Evolutionary conservation across 306 rosid genomes (phyloP).

Genomic region (Canavalia gladiata): DNA sequence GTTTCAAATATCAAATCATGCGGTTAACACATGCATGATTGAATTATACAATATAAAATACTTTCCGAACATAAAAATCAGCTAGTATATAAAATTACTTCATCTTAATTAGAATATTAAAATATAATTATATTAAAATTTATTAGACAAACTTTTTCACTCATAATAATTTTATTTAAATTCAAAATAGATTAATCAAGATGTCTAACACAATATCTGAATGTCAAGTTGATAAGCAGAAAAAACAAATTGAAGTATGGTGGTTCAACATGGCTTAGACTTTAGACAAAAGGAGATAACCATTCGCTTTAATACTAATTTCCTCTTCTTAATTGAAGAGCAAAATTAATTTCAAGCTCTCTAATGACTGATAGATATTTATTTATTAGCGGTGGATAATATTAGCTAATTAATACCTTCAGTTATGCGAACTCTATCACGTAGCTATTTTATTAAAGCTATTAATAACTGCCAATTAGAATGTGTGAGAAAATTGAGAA

Average conservation of each 20-base stretch:
- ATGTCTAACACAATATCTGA: too few species aligned
- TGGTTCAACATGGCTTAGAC: neutral
- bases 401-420: constrained; percentile 24
- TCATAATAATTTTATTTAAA: too few species aligned
- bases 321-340: neutral
- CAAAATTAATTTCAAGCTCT: constrained; percentile 12
- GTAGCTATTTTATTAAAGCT: constrained; percentile 13
- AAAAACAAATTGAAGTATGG: neutral
- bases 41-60: too few species aligned
- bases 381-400: constrained; percentile 17
- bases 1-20: constrained; percentile 1
- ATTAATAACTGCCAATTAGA: constrained; percentile 1
- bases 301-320: too few species aligned
- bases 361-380: neutral
- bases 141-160: too few species aligned
- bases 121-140: too few species aligned
- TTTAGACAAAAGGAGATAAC: too few species aligned
- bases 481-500: neutral
- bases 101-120: too few species aligned
- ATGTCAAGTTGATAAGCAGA: too few species aligned
- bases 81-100: too few species aligned
- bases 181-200: too few species aligned
- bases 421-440: constrained; percentile 42
- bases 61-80: too few species aligned
- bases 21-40: neutral